These are phyloP conservation scores for Ganoderma meredithae DNA, from an alignment of 1,284 basidiomycete genomes.

Conservation along the genomic window DNA sequence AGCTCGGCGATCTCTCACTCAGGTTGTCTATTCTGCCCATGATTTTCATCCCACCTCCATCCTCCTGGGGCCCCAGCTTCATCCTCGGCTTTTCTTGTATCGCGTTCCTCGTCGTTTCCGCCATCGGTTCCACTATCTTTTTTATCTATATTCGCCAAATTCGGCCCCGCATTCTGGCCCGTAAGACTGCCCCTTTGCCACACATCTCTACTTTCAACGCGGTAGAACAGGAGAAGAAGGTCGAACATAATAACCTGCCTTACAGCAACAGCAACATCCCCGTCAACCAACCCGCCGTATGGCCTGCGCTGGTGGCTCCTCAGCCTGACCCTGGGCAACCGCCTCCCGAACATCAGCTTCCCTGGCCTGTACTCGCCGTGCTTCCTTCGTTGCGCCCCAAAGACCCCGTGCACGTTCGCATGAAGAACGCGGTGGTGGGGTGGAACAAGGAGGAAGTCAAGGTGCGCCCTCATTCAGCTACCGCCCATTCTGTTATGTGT, in stretches of 20 bases:
- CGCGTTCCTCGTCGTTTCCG: neutral
- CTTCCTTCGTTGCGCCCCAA: neutral
- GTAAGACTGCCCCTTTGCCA: neutral
- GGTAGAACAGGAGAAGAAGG: neutral
- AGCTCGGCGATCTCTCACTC: neutral
- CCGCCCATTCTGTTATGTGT: neutral
- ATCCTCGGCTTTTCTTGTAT: neutral
- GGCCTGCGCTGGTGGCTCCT: neutral
- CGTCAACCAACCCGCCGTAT: neutral
- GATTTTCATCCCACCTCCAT: neutral
- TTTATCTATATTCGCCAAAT: neutral
- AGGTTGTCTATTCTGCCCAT: neutral
- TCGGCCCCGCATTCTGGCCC: neutral
- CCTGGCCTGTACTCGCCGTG: slow-evolving; percentile 13
- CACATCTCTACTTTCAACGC: no score
- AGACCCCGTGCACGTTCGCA: neutral
- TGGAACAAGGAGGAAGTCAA: slow-evolving; percentile 5
- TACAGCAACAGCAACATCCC: neutral
- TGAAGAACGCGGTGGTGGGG: neutral
- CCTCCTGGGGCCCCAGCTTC: neutral
- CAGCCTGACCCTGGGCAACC: neutral
- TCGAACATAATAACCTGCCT: neutral
- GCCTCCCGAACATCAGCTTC: neutral
- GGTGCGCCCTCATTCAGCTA: neutral
- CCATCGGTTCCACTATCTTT: neutral